Evolutionary conservation across 768 basidiomycete genomes (phyloP), one percentile per base, ranked within the genome.

Genomic region (Mycena haematopus): DNA sequence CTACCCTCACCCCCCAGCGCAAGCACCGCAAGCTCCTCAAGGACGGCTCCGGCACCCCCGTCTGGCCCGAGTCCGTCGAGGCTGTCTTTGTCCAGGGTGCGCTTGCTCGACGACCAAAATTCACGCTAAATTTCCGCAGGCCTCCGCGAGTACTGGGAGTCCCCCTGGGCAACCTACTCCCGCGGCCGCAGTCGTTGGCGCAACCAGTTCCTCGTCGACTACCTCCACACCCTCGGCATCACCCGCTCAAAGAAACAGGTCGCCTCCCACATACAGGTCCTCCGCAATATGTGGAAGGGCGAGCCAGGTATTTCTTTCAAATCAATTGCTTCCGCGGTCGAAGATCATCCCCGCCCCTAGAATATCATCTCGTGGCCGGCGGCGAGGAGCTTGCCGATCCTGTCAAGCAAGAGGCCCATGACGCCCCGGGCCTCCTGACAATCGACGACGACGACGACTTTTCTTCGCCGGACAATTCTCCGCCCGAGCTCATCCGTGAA

Each of bases 211-310:
- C 84, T 93, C 65, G 91, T 93, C 72, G 90, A 92, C 66, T 89
- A 90, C 70, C 84, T 93, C 62, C 81, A 87, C 58, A 87, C 85
- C 66, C 78, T 81, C 38, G 89, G 88, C 58, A 84, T 93, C 71
- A 81, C 82, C 27, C 87, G 92, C 44, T 83, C 90, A 47, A 93
- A 93, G 81, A 93, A 93, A 74, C 92, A 93, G 74, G 92, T 93
- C 66, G 92, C 92, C n/a, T 91, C 89, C 74, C 92, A 93, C 70
- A 90, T 93, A 55, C 92, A 93, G 71, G 91, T 92, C 58, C 74
- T 92, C 57, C 80, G 91, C 53, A 93, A 93, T 71, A 93, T 93
- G 91, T 92, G 90, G 91, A 92, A 92, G 73, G 91, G 90, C 24
- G 86, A 90, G 62, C 82, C 87, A 79, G 88, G 91, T 90, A 60